Conservation (phyloP, 352 stramenopile genomes). For the Blastocystis sp. region DNA sequence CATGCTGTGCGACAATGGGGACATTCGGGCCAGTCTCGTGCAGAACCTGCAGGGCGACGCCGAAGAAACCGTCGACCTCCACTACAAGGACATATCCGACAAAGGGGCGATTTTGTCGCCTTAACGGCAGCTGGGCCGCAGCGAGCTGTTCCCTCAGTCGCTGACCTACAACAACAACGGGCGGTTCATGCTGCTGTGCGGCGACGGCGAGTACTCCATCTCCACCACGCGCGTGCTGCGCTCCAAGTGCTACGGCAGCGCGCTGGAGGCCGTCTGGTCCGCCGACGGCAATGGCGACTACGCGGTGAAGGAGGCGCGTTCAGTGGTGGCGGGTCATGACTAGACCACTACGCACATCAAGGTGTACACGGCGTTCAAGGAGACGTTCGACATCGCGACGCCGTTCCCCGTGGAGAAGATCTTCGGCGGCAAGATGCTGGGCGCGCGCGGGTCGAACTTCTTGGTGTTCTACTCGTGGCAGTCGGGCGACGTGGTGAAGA, state of each 20-base stretch:
- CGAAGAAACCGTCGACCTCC: background rate
- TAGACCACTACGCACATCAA: conserved; percentile 91
- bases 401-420: conserved; percentile 89
- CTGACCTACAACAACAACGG: conserved; percentile 98
- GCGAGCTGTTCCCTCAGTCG: conserved; percentile 93
- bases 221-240: conserved; percentile 92
- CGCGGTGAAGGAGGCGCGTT: conserved; percentile 50
- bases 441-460: conserved; percentile 89
- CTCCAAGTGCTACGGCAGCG: conserved; percentile 87
- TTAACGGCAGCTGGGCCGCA: conserved; percentile 88
- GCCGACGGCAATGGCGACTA: conserved; percentile 93
- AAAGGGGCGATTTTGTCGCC: conserved; percentile 72
- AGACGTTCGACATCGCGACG: conserved; percentile 87
- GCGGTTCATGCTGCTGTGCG: conserved; percentile 93
- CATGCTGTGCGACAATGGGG: conserved; percentile 95
- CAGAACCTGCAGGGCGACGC: conserved; percentile 70
- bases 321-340: background rate
- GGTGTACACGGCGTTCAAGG: conserved; percentile 98
- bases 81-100: conserved; percentile 50
- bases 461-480: conserved; percentile 99
- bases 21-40: conserved; percentile 89
- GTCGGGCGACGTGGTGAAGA: conserved; percentile 90
- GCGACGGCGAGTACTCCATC: conserved; percentile 99
- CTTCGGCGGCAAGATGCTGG: conserved; percentile 89
- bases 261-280: conserved; percentile 95